phyloP scores from a whole-genome alignment of 2,329 filamentous ascomycete genomes.

The Acrodontium crateriforme region DNA sequence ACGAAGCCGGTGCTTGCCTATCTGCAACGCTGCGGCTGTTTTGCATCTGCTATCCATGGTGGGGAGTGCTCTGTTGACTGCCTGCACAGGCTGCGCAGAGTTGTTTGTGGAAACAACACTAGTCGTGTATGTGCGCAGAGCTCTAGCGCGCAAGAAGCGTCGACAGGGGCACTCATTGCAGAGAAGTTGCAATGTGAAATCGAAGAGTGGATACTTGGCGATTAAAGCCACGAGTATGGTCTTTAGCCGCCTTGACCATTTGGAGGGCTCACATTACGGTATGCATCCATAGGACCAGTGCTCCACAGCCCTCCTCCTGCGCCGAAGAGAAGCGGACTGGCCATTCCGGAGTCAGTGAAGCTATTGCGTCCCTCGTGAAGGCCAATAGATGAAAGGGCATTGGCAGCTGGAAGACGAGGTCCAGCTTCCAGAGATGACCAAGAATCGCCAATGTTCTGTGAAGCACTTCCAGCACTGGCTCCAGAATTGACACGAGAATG shows the following conservation, averaged over 20 bases:
- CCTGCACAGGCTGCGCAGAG: neutral
- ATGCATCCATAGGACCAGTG: conserved; percentile 5
- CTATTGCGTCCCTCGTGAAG: conserved; percentile 3
- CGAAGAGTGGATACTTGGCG: neutral
- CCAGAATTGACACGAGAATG: conserved; percentile 32
- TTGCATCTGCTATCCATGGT: neutral
- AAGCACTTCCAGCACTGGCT: conserved; percentile 26
- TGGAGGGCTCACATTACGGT: conserved; percentile 8
- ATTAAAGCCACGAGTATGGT: neutral
- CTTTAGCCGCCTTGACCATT: conserved; percentile 12
- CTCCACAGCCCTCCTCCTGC: conserved; percentile 26
- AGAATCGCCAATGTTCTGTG: conserved; percentile 14
- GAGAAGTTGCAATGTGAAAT: neutral
- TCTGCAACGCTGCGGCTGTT: too few species aligned
- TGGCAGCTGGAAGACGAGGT: conserved; percentile 7
- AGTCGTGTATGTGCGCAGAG: neutral
- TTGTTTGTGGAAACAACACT: neutral
- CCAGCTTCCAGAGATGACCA: conserved; percentile 13
- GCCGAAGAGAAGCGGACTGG: conserved; percentile 29
- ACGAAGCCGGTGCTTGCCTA: too few species aligned
- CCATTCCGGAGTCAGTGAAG: conserved; percentile 20
- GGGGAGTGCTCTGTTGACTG: neutral
- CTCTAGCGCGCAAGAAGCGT: too few species aligned
- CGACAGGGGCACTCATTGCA: too few species aligned
- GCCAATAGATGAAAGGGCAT: conserved; percentile 5